Conservation (phyloP, 768 basidiomycete species). For the Mrakia gelida region DNA sequence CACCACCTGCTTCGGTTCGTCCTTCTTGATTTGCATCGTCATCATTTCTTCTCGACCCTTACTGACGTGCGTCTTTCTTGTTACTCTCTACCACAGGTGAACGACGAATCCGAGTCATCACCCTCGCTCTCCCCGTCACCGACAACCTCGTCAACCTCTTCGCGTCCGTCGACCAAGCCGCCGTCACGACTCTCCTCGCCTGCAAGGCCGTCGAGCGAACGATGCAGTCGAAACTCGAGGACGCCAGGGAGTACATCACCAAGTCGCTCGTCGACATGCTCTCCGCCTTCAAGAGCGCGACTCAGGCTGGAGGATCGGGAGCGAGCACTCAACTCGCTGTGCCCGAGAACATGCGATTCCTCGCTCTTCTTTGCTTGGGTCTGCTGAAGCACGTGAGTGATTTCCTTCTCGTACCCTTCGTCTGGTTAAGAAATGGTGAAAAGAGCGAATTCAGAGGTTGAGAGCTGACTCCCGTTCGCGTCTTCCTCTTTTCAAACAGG, state of each 20-base stretch:
- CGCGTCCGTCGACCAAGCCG: constrained; percentile 83
- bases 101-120: constrained; percentile 85
- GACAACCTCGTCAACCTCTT: constrained; percentile 82
- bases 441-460: no score
- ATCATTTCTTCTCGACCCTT: background rate
- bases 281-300: constrained; percentile 85
- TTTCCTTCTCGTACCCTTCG: no score
- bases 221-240: constrained; percentile 78
- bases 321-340: constrained; percentile 91
- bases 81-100: constrained; percentile 51
- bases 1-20: constrained; percentile 79
- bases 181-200: constrained; percentile 73
- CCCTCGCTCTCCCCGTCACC: constrained; percentile 80
- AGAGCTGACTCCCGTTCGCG: background rate
- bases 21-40: background rate
- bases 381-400: constrained; percentile 81
- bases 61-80: no score
- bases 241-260: constrained; percentile 76
- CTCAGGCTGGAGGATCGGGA: constrained; percentile 88
- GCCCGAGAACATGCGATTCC: constrained; percentile 88
- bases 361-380: constrained; percentile 84
- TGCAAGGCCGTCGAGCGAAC: constrained; percentile 91
- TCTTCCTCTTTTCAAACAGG: constrained; percentile 49
- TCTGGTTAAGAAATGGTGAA: no score
- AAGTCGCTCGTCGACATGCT: constrained; percentile 81